These are phyloP conservation scores for Ophiorrhiza pumila DNA, from an alignment of 257 asterid species.

Conservation along the genomic window DNA sequence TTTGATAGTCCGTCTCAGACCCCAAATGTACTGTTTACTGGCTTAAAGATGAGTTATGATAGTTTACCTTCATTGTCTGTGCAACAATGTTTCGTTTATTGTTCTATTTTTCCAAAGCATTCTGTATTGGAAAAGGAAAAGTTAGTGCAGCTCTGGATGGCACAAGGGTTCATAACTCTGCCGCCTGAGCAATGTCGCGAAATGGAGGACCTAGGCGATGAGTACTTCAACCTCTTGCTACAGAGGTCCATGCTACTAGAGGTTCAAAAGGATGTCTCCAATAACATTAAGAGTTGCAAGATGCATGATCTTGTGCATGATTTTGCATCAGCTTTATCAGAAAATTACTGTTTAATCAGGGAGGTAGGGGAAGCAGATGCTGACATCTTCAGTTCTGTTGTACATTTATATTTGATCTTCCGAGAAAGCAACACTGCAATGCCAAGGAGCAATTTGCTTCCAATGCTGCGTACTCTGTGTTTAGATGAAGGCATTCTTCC, in stretches of 20 bases:
- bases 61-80: constrained; percentile 19
- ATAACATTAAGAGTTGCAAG: constrained; percentile 14
- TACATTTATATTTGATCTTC: constrained; percentile 7
- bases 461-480: constrained; percentile 4
- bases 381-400: not conserved
- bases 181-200: not conserved
- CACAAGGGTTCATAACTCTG: constrained; percentile 3
- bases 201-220: constrained; percentile 19
- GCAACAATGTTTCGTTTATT: constrained; percentile 27
- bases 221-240: constrained; percentile 12
- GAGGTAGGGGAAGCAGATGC: not conserved
- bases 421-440: not conserved
- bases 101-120: constrained; percentile 26
- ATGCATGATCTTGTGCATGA: constrained; percentile 39
- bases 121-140: constrained; percentile 19
- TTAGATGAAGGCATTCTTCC: not conserved
- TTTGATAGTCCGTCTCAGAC: not conserved
- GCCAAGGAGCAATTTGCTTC: not conserved
- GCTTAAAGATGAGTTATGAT: constrained; percentile 19
- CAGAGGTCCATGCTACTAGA: constrained; percentile 24
- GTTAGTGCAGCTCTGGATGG: constrained; percentile 33
- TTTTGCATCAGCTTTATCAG: constrained; percentile 15
- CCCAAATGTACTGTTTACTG: constrained; percentile 3
- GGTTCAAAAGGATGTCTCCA: not conserved
- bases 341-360: constrained; percentile 5